phyloP scores from a whole-genome alignment of 495 filamentous ascomycete species.

The Hypoxylon crocopeplum region DNA sequence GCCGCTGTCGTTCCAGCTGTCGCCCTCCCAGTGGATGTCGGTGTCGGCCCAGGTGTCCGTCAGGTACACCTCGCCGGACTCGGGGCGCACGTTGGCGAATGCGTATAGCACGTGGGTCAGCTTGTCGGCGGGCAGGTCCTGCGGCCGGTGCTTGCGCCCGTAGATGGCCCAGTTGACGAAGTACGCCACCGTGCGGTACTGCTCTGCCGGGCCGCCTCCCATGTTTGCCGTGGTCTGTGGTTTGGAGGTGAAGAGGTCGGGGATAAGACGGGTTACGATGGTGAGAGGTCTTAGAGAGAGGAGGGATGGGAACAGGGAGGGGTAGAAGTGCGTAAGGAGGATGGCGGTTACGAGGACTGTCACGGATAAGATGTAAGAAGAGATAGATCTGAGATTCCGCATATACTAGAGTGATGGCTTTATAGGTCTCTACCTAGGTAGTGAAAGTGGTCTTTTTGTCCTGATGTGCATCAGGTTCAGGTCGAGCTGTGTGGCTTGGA shows the following conservation, averaged over 20 bases:
- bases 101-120: slow-evolving; percentile 87
- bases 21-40: slow-evolving; percentile 86
- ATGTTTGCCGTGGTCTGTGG: slow-evolving; percentile 38
- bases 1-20: slow-evolving; percentile 73
- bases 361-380: slow-evolving; percentile 17
- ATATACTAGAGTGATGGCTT: slow-evolving; percentile 14
- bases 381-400: slow-evolving; percentile 10
- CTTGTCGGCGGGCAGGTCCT: slow-evolving; percentile 84
- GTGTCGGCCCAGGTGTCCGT: slow-evolving; percentile 87
- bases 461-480: not conserved
- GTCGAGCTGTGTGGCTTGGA: slow-evolving; percentile 16
- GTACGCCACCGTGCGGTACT: slow-evolving; percentile 78
- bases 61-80: slow-evolving; percentile 70
- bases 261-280: slow-evolving; percentile 6
- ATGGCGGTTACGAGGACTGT: slow-evolving; percentile 14
- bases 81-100: slow-evolving; percentile 67
- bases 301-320: slow-evolving; percentile 13
- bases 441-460: not conserved
- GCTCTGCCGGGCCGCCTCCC: slow-evolving; percentile 50
- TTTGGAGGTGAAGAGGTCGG: not conserved
- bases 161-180: slow-evolving; percentile 97
- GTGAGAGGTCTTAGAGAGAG: not conserved
- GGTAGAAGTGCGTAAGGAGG: slow-evolving; percentile 10
- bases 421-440: slow-evolving; percentile 5
- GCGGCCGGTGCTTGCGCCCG: slow-evolving; percentile 82